Evolutionary conservation across 73 alveolate genomes (phyloP), one percentile per base, ranked within the genome.

Genomic region (Symbiodinium pilosum): DNA sequence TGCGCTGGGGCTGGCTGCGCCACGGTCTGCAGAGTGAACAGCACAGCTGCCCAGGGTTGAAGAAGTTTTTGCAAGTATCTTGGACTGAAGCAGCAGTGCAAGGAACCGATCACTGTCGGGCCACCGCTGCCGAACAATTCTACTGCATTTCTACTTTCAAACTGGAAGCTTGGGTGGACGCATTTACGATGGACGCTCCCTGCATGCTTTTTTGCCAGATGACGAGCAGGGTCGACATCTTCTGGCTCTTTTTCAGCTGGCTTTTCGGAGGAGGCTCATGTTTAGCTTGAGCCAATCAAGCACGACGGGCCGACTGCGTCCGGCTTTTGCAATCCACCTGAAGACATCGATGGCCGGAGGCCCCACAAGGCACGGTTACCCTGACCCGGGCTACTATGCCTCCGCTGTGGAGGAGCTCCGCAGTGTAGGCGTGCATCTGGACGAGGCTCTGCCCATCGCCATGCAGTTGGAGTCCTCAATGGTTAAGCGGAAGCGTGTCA

Each of bases 321-420:
- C 95, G 36, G 64, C 95, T 71, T 88, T 88, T 41, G 95, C 95
- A 38, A 88, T 88, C 20, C 95, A 88, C 44, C 44, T 88, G 95
- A 88, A 88, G 86, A 88, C 95, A n/a, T 59, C 95, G 36, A 88
- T 88, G 95, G 3, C 73, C 18, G 95, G 95, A 18, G 95, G 95
- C 14, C 95, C 95, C 20, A 83, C 95, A 6, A 40, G 75, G 73
- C 95, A 88, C 36, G 95, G 95, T 71, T 88, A 88, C 34, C 95
- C 95, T 24, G 95, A 88, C 24, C 71, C 43, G 8, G 86, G 44
- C 44, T 88, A 88, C 69, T 88, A 59, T 30, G 71, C 71, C 73
- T 64, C 95, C 12, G 95, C 95, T 24, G 47, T 59, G 40, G 95
- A 88, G 44, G 95, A 88, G 71, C 73, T 88, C 18, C 95, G 95